Evolutionary conservation across 192 early-diverging fungal species (phyloP).

Genomic region (Umbelopsis sp.): DNA sequence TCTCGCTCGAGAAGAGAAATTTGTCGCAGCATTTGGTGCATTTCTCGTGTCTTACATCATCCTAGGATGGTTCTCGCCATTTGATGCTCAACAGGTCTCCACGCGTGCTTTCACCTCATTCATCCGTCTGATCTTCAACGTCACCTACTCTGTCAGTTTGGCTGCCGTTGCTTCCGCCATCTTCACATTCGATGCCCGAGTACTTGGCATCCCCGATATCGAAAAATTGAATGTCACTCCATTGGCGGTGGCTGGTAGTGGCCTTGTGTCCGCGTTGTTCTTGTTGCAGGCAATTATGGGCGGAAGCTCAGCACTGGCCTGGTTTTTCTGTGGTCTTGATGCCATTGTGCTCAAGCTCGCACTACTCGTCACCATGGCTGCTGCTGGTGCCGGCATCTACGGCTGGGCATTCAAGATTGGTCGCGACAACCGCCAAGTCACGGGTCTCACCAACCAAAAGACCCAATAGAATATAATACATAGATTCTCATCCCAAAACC

Average conservation of each 20-base stretch:
- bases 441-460: slow-evolving; percentile 17
- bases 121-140: slow-evolving; percentile 14
- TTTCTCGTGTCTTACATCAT: slow-evolving; percentile 2
- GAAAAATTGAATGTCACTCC: slow-evolving; percentile 18
- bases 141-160: slow-evolving; percentile 8
- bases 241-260: slow-evolving; percentile 10
- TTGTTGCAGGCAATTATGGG: slow-evolving; percentile 15
- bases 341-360: not conserved
- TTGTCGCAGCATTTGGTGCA: not conserved
- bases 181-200: slow-evolving; percentile 9
- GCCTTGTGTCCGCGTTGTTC: not conserved
- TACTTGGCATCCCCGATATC: not conserved
- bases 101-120: slow-evolving; percentile 1
- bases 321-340: slow-evolving; percentile 8
- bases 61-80: slow-evolving; percentile 2
- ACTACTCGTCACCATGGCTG: not conserved
- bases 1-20: slow-evolving; percentile 6
- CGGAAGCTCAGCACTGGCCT: slow-evolving; percentile 11
- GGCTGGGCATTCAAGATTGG: slow-evolving; percentile 22
- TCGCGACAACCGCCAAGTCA: slow-evolving; percentile 24
- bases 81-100: not conserved
- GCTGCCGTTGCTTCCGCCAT: not conserved
- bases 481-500: too few species aligned
- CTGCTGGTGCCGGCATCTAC: not conserved
- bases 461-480: not conserved